Evolutionary conservation across 2,329 filamentous ascomycete genomes (phyloP), one percentile per base, ranked within the genome.

Genomic region (Curvularia verruculosa): DNA sequence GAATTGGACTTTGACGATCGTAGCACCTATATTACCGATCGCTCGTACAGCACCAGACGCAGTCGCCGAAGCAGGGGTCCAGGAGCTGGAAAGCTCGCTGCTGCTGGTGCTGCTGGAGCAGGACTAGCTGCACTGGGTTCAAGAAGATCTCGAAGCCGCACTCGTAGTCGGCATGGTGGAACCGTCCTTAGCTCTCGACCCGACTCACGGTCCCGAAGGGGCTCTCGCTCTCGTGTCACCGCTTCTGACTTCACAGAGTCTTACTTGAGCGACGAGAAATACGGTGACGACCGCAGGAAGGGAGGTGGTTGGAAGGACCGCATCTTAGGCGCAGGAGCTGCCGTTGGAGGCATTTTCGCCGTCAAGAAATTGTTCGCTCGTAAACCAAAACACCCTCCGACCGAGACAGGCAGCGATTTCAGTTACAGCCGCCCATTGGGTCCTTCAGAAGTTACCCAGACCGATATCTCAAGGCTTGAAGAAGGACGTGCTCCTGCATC

Each of bases 341-440:
- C 68, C 9, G 66, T 67, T 26, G 77, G 75, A 23, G 74, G 79
- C 9, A 69, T 81, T n/a, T 79, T 78, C 31, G 73, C 71, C 3
- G 44, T 75, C 28, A 76, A 71, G 74, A 89, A 84, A 61, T 87
- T 85, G 12, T 91, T 88, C 43, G 81, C 83, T 52, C 75, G 79
- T 18, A 83, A 84, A 43, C 80, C 81, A 24, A 74, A 69, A 54
- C 68, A 62, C 26, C 56, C 70, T 19, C 63, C 64, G 69, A 78
- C 73, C 6, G 82, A 86, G 59, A 80, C 82, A 36, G 81, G 82
- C 53, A 80, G 81, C 29, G 81, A 83, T 49, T 79, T 82, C 10
- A 81, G 81, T 44, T 86, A 86, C 65, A 77, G 76, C 34, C 82
- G 80, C 39, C 82, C 84, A 13, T 75, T 82, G 31, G 81, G 78